Evolutionary conservation across 768 basidiomycete species (phyloP).

Genomic region (Termitomyces sp.): DNA sequence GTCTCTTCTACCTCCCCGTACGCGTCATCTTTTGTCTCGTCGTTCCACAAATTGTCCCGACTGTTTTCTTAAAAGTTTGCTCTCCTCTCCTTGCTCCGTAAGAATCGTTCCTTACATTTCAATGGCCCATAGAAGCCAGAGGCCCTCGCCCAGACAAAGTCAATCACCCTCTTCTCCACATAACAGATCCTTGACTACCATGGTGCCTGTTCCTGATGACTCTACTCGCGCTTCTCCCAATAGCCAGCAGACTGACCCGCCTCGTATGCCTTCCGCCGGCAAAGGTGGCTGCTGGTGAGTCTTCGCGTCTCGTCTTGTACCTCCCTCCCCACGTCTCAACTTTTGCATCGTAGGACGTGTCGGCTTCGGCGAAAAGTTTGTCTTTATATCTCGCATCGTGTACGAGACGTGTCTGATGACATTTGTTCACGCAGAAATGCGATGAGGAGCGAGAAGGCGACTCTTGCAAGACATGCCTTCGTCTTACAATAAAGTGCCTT

Average conservation of each 20-base stretch:
- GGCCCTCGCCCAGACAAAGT: conserved; percentile 43
- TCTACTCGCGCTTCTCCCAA: conserved; percentile 41
- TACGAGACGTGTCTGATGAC: conserved; percentile 1
- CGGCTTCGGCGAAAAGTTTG: conserved; percentile 75
- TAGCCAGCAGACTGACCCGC: conserved; percentile 42
- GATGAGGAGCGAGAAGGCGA: conserved; percentile 79
- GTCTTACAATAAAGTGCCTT: conserved; percentile 75
- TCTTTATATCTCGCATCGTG: conserved; percentile 2
- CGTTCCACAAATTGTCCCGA: conserved; percentile 32
- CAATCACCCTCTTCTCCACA: conserved; percentile 37
- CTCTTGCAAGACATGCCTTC: conserved; percentile 76
- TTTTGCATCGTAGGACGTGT: conserved; percentile 57
- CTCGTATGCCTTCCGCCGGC: conserved; percentile 47
- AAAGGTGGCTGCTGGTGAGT: conserved; percentile 81
- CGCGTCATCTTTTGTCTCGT: conserved; percentile 22
- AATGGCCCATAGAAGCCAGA: conserved; percentile 49
- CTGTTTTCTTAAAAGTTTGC: conserved; percentile 24
- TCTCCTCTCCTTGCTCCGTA: conserved; percentile 15
- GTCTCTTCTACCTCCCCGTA: conserved; percentile 23
- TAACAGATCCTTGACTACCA: conserved; percentile 25
- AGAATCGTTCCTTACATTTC: conserved; percentile 10
- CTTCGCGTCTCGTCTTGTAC: conserved; percentile 1
- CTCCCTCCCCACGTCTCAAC: conserved; percentile 8
- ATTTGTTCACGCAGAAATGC: conserved; percentile 60
- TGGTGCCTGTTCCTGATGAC: conserved; percentile 25